Conservation (phyloP, 2,329 filamentous ascomycete genomes). For the Sporothrix luriei region DNA sequence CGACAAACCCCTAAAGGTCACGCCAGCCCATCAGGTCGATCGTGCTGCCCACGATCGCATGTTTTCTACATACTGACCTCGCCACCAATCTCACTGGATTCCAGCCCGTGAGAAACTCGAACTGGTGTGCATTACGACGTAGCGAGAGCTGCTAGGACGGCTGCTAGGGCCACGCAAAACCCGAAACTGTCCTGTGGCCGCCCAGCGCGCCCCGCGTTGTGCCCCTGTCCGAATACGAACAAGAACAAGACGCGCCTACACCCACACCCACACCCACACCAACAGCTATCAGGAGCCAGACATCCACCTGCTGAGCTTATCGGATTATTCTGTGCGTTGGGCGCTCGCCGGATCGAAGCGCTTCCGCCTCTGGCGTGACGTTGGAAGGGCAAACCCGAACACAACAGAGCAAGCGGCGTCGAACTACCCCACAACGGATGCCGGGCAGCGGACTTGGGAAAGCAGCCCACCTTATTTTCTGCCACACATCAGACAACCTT, state of each 20-base stretch:
- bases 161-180: neutral
- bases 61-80: constrained; percentile 8
- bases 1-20: constrained; percentile 27
- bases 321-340: neutral
- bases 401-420: neutral
- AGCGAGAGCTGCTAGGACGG: no score
- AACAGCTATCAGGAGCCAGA: neutral
- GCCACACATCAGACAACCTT: constrained; percentile 17
- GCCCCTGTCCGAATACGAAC: constrained; percentile 27
- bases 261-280: neutral
- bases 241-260: constrained; percentile 22
- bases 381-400: neutral
- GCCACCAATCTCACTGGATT: constrained; percentile 26
- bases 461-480: constrained; percentile 23
- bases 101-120: constrained; percentile 6
- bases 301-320: neutral
- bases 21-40: constrained; percentile 27
- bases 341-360: constrained; percentile 25
- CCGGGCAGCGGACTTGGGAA: constrained; percentile 7
- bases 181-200: neutral
- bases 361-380: constrained; percentile 31
- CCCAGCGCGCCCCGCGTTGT: constrained; percentile 14
- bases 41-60: constrained; percentile 27
- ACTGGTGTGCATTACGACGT: constrained; percentile 15
- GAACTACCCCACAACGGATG: constrained; percentile 10